These are phyloP conservation scores for Tolypocladium pustulatum DNA, from an alignment of 2,329 filamentous ascomycete genomes.

Conservation along the genomic window DNA sequence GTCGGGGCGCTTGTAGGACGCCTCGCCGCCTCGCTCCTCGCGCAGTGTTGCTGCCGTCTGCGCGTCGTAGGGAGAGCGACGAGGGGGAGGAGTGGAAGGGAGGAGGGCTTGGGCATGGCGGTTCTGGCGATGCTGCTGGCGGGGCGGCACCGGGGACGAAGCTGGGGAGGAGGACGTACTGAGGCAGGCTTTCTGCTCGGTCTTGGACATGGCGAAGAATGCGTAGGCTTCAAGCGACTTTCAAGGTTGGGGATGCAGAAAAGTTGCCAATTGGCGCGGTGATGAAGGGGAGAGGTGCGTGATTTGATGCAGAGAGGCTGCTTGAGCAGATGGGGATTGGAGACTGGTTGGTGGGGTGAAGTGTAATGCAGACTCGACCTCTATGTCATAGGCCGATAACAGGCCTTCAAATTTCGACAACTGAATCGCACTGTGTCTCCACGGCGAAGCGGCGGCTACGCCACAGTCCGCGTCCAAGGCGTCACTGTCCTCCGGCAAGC, in stretches of 20 bases:
- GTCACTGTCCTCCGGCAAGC: neutral
- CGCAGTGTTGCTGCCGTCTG: slow-evolving; percentile 3
- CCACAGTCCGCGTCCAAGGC: neutral
- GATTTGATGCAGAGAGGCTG: neutral
- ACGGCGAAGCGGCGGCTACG: neutral
- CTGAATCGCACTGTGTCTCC: neutral
- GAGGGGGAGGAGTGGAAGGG: slow-evolving; percentile 1
- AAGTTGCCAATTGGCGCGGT: neutral
- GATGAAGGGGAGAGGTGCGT: neutral
- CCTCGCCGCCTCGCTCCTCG: slow-evolving; percentile 3
- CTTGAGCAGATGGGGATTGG: neutral
- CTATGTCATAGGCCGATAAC: neutral
- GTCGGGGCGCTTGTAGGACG: slow-evolving; percentile 13
- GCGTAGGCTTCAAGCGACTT: neutral
- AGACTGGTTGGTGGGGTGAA: neutral
- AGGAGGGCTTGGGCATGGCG: slow-evolving; percentile 1
- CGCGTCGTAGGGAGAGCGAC: slow-evolving; percentile 9
- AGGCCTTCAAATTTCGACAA: neutral
- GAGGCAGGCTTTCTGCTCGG: slow-evolving; percentile 51
- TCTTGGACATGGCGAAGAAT: slow-evolving; percentile 35
- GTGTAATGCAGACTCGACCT: neutral
- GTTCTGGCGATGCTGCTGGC: slow-evolving; percentile 8
- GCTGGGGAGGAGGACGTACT: slow-evolving; percentile 38
- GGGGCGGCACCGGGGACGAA: slow-evolving; percentile 14
- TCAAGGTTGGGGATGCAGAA: neutral